phyloP scores from a whole-genome alignment of 495 filamentous ascomycete species.

The Talaromyces liani region DNA sequence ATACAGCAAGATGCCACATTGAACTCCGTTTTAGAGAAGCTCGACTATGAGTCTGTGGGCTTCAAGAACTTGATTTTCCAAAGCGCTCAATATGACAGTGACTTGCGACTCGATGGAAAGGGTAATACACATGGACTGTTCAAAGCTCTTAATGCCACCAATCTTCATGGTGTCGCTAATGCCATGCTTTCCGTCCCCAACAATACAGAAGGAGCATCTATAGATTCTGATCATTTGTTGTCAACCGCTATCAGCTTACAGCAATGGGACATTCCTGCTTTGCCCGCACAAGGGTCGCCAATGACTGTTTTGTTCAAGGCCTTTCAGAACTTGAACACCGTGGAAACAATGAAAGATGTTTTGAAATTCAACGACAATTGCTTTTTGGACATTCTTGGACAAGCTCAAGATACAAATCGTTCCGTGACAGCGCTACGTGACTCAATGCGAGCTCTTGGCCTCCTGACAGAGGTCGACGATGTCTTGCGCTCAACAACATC shows the following conservation, averaged over 20 bases:
- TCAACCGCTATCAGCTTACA: conserved; percentile 79
- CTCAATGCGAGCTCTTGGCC: conserved; percentile 63
- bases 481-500: conserved; percentile 51
- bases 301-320: conserved; percentile 67
- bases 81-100: conserved; percentile 84
- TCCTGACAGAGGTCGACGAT: conserved; percentile 76
- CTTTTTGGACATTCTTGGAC: conserved; percentile 55
- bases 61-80: conserved; percentile 84
- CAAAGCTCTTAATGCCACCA: conserved; percentile 37
- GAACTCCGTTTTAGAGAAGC: conserved; percentile 63
- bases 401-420: conserved; percentile 45
- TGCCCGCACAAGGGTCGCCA: conserved; percentile 50
- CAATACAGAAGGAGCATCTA: conserved; percentile 19
- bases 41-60: conserved; percentile 89
- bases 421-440: conserved; percentile 54
- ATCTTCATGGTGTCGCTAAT: conserved; percentile 40
- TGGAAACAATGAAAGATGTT: conserved; percentile 44
- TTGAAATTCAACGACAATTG: conserved; percentile 50
- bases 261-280: conserved; percentile 85
- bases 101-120: conserved; percentile 53
- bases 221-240: conserved; percentile 61
- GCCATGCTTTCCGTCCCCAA: conserved; percentile 30
- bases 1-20: conserved; percentile 71
- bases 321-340: conserved; percentile 71
- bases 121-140: conserved; percentile 35